Evolutionary conservation across 306 rosid species (phyloP).

Genomic region (Benincasa hispida): DNA sequence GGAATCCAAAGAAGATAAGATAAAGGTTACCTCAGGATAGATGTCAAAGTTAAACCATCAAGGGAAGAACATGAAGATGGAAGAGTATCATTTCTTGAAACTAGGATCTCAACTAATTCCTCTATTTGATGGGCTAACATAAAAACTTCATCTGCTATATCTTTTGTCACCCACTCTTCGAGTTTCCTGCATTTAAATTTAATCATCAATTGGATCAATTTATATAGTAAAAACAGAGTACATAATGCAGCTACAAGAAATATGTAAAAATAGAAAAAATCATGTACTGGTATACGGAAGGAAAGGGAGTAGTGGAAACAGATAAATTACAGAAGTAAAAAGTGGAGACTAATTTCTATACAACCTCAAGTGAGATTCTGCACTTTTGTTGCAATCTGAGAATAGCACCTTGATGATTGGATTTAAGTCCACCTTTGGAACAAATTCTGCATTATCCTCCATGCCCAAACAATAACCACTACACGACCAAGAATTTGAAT

Average conservation of each 20-base stretch:
- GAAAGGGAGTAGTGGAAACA: neutral
- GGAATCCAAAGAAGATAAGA: neutral
- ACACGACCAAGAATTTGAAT: conserved; percentile 64
- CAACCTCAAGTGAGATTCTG: conserved; percentile 58
- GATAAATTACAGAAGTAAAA: neutral
- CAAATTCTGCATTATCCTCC: conserved; percentile 18
- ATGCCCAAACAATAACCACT: conserved; percentile 35
- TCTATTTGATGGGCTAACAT: conserved; percentile 51
- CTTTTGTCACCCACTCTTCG: conserved; percentile 61
- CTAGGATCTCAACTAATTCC: conserved; percentile 35
- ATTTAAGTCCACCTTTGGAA: conserved; percentile 35
- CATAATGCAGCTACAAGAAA: neutral
- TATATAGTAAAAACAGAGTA: neutral
- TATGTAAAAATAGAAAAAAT: neutral
- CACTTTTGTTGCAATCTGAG: conserved; percentile 31
- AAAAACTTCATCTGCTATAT: conserved; percentile 59
- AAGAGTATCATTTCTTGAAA: conserved; percentile 35
- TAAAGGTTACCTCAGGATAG: conserved; percentile 32
- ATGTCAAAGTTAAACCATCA: conserved; percentile 53
- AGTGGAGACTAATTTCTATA: neutral
- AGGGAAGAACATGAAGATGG: conserved; percentile 61
- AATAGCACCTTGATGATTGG: conserved; percentile 67
- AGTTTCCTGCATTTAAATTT: conserved; percentile 40
- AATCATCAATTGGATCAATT: neutral
- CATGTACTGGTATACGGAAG: neutral